Evolutionary conservation across 306 rosid genomes (phyloP), one percentile per base, ranked within the genome.

Genomic region (Ziziphus jujuba): DNA sequence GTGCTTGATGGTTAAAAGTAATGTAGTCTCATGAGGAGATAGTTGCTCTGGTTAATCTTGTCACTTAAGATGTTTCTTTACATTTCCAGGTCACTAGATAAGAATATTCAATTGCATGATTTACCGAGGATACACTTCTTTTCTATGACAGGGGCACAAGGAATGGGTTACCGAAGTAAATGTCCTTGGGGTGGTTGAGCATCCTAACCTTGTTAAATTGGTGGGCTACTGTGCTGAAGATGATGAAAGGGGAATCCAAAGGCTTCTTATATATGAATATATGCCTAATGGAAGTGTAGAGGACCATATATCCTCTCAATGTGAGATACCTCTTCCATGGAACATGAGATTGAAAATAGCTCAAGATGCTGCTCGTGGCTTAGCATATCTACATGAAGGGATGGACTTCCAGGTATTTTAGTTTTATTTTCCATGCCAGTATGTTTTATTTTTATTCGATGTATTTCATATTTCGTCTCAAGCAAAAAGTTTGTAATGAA

Each of bases 91-190:
- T 40, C 10, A 40, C 45, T 20, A 22, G 54, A 62, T 23, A 24
- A 20, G 9, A 23, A 24, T 5, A 31, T 56, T 63, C 45, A 54
- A 58, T 19, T 50, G 7, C 21, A 28, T 40, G 4, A 38, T 65
- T 50, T 63, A 54, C 21, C 61, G n/a, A 48, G 17, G 45, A 14
- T 31, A 16, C 4, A 23, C 15, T 9, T 38, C 33, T 64, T 31
- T 58, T n/a, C 55, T 47, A 52, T 70, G 40, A 59, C 84, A 93
- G 99, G 99, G 99, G 65, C 97, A 93, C 75, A 90, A 78, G 83
- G 99, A 93, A 83, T 93, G 99, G 99, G 89, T 93, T 54, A 93
- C 99, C 57, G 97, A 93, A 84, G 99, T 93, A 72, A 93, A 93
- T 88, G 91, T 93, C 74, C 83, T 93, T 53, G 97, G 99, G 61